Evolutionary conservation across 179 eudicot genomes (phyloP).

Genomic region (Spinacia oleracea): DNA sequence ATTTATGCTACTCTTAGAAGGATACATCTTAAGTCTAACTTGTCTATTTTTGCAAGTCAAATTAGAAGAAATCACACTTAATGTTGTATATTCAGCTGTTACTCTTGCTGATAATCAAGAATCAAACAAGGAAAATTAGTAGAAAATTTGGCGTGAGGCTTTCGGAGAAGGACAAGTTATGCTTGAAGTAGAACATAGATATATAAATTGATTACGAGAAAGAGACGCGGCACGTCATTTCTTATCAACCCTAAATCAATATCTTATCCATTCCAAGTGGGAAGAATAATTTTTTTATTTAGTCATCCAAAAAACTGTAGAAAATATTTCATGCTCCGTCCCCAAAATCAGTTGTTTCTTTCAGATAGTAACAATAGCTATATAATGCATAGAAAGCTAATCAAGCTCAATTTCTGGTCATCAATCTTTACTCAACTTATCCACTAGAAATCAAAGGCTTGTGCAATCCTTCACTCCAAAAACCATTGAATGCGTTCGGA

Average conservation of each 20-base stretch:
- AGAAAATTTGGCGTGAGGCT: background rate
- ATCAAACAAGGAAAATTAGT: background rate
- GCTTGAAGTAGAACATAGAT: background rate
- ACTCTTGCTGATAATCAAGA: background rate
- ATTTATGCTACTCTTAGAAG: background rate
- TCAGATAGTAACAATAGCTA: background rate
- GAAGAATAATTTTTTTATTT: background rate
- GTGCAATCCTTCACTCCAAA: background rate
- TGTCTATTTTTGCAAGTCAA: background rate
- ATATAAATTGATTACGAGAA: background rate
- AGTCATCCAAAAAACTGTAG: background rate
- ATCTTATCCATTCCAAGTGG: background rate
- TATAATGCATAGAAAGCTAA: background rate
- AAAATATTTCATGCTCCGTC: background rate
- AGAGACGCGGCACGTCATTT: background rate
- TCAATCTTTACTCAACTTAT: background rate
- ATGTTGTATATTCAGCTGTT: background rate
- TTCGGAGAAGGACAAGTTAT: background rate
- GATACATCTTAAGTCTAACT: background rate
- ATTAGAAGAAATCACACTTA: background rate
- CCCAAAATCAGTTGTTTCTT: background rate
- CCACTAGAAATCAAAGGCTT: background rate
- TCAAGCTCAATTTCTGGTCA: background rate
- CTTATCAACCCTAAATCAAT: background rate
- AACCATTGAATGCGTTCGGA: background rate